Conservation (phyloP, 2,329 filamentous ascomycete species). For the Diaporthe capsici region DNA sequence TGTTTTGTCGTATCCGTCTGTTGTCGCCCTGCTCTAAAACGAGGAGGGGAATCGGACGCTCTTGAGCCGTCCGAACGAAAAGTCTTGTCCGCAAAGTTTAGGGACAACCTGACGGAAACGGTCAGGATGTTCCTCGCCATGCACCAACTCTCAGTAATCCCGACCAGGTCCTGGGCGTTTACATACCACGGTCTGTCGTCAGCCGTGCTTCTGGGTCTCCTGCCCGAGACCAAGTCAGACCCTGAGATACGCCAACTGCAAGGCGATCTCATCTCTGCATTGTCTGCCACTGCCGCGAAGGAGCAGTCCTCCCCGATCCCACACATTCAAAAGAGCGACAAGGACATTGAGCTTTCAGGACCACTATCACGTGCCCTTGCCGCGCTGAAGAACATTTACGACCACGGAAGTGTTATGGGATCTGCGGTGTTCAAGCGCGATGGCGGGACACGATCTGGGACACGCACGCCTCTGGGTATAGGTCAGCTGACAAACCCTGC, state of each 20-base stretch:
- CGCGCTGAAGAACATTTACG: slow-evolving; percentile 76
- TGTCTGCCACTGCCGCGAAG: slow-evolving; percentile 75
- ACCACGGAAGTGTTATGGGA: slow-evolving; percentile 72
- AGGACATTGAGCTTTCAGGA: slow-evolving; percentile 73
- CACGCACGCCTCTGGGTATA: slow-evolving; percentile 57
- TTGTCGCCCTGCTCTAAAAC: slow-evolving; percentile 72
- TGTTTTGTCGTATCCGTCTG: slow-evolving; percentile 76
- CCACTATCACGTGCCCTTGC: slow-evolving; percentile 72
- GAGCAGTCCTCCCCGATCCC: slow-evolving; percentile 68
- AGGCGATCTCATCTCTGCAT: slow-evolving; percentile 73
- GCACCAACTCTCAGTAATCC: slow-evolving; percentile 77
- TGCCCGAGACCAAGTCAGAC: slow-evolving; percentile 74
- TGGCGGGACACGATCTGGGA: slow-evolving; percentile 60
- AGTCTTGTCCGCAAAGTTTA: slow-evolving; percentile 70
- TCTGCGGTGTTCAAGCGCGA: slow-evolving; percentile 63
- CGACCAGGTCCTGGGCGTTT: slow-evolving; percentile 77
- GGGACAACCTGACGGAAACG: slow-evolving; percentile 73
- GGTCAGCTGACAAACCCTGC: slow-evolving; percentile 45
- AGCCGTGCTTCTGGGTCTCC: slow-evolving; percentile 73
- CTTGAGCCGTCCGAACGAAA: slow-evolving; percentile 68
- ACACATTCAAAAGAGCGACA: slow-evolving; percentile 68
- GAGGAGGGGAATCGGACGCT: slow-evolving; percentile 60
- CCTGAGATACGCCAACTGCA: slow-evolving; percentile 75
- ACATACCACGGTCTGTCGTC: slow-evolving; percentile 78
- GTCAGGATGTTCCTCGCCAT: slow-evolving; percentile 79